A percentile compares a stretch with the other conserved stretches of the same genome.
Evolutionary conservation across 495 filamentous ascomycete species (phyloP).

Genomic region (Melanomma pulvis-pyrius): DNA sequence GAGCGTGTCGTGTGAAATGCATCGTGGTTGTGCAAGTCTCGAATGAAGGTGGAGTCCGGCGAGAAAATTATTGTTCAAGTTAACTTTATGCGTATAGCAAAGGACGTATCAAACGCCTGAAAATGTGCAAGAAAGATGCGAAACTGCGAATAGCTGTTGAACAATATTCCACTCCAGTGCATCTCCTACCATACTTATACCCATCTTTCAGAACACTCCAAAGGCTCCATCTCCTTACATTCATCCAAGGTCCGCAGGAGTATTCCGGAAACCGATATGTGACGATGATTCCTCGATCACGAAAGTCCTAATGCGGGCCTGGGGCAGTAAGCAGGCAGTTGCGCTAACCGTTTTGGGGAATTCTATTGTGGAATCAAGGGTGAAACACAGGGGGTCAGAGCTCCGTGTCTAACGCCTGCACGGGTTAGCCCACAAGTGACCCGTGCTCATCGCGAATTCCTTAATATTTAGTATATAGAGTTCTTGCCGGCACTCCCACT

Average conservation of each 20-base stretch:
- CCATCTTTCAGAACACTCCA: not conserved
- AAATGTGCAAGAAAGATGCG: not conserved
- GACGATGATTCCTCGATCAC: slow-evolving; percentile 9
- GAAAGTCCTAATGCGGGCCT: not conserved
- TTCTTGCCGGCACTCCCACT: too few relatives aligned
- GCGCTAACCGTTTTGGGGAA: not conserved
- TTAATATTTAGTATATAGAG: not conserved
- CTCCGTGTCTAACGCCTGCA: not conserved
- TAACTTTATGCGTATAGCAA: not conserved
- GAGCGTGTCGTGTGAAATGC: not conserved
- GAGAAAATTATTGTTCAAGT: too few relatives aligned
- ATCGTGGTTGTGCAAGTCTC: not conserved
- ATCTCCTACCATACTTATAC: not conserved
- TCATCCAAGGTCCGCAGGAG: not conserved
- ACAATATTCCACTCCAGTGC: not conserved
- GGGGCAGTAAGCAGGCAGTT: not conserved
- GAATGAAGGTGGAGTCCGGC: not conserved
- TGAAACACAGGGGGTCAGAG: not conserved
- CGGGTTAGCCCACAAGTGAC: not conserved
- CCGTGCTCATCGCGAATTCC: not conserved
- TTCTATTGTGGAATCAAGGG: not conserved
- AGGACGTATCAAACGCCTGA: not conserved
- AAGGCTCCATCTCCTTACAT: not conserved
- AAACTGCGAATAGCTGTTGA: not conserved
- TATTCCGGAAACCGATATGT: not conserved